phyloP scores from a whole-genome alignment of 1,284 basidiomycete genomes.

The Ustilago trichophora region DNA sequence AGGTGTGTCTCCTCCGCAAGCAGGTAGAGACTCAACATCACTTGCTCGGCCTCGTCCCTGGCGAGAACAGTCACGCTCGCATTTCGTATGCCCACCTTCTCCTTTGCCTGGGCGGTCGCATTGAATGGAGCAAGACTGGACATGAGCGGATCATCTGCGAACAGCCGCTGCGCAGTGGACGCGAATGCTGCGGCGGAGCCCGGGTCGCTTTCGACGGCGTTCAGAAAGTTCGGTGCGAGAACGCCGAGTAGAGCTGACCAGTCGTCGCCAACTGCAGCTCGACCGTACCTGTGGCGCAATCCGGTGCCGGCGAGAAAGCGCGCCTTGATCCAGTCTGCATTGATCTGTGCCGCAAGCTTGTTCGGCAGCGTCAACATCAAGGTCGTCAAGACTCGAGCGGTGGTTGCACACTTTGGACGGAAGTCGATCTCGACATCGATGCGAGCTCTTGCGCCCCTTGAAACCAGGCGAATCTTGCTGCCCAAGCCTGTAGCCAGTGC shows the following conservation, averaged over 20 bases:
- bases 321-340: conserved; percentile 11
- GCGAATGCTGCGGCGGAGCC: background rate
- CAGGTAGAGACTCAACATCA: conserved; percentile 39
- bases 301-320: conserved; percentile 11
- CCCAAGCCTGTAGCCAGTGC: background rate
- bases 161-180: conserved; percentile 12
- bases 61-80: background rate
- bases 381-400: conserved; percentile 8
- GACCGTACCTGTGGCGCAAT: background rate
- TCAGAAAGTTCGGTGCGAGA: no score
- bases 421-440: conserved; percentile 8
- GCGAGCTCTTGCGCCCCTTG: background rate
- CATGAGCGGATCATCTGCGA: conserved; percentile 16
- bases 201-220: background rate
- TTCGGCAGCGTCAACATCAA: conserved; percentile 4
- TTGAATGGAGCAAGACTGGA: conserved; percentile 7
- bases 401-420: conserved; percentile 13
- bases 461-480: conserved; percentile 1
- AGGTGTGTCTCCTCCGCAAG: conserved; percentile 46
- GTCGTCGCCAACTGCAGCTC: conserved; percentile 11
- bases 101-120: background rate
- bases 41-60: conserved; percentile 1
- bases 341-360: conserved; percentile 10
- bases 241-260: conserved; percentile 11
- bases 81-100: background rate